Percentiles rank a stretch among this genome's conserved stretches.
phyloP scores from a whole-genome alignment of 2,329 filamentous ascomycete species.

The Aspergillus sclerotialis region DNA sequence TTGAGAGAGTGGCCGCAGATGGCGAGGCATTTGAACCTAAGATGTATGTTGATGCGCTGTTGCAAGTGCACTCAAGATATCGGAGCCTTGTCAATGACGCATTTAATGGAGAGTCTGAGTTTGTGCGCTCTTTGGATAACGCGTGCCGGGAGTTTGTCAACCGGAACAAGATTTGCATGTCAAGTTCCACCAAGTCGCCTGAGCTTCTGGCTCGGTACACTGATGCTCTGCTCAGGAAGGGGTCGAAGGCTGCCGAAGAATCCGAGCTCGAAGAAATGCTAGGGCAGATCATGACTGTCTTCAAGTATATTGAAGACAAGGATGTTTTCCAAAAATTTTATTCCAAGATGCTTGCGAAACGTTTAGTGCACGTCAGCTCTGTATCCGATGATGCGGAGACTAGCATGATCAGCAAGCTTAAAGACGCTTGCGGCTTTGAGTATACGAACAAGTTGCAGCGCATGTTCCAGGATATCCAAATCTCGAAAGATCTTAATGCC shows the following conservation, averaged over 20 bases:
- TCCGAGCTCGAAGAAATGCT: conserved; percentile 85
- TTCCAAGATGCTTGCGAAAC: conserved; percentile 89
- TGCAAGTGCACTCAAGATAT: conserved; percentile 92
- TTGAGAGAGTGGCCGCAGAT: conserved; percentile 83
- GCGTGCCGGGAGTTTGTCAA: conserved; percentile 98
- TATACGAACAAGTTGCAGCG: conserved; percentile 99
- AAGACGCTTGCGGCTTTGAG: conserved; percentile 96
- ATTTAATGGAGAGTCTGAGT: conserved; percentile 93
- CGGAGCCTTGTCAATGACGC: conserved; percentile 84
- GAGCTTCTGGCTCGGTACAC: conserved; percentile 94
- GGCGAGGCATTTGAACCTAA: conserved; percentile 91
- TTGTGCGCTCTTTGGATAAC: conserved; percentile 91
- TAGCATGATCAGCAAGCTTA: conserved; percentile 98
- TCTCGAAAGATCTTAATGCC: conserved; percentile 91
- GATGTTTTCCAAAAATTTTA: conserved; percentile 99
- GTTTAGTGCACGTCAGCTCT: conserved; percentile 88
- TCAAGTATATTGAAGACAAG: conserved; percentile 99
- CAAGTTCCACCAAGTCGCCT: conserved; percentile 86
- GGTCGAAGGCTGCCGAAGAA: conserved; percentile 85
- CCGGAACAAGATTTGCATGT: conserved; percentile 91
- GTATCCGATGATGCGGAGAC: conserved; percentile 96
- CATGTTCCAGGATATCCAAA: conserved; percentile 99
- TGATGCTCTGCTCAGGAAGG: conserved; percentile 83
- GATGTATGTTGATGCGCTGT: conserved; percentile 87
- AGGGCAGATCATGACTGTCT: conserved; percentile 95